Percentiles rank a stretch among this genome's conserved stretches.
Conservation (phyloP, 2,329 filamentous ascomycete genomes). For the Beauveria brongniartii region DNA sequence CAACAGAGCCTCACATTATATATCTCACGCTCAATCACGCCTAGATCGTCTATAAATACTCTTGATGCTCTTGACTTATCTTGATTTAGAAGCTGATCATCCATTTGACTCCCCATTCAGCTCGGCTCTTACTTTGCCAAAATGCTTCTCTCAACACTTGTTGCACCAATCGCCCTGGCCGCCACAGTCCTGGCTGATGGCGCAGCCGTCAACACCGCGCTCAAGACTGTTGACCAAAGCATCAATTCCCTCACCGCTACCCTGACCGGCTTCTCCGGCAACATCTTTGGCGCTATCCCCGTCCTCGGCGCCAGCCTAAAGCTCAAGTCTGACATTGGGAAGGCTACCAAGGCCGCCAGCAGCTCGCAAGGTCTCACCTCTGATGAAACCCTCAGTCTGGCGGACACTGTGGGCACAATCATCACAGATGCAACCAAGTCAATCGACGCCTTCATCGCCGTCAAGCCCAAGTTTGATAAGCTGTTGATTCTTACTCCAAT, state of each 20-base stretch:
- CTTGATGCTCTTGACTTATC: background rate
- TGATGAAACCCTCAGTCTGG: background rate
- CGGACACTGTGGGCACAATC: background rate
- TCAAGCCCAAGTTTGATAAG: constrained; percentile 10
- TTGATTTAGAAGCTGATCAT: background rate
- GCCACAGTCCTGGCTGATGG: constrained; percentile 7
- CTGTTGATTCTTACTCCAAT: constrained; percentile 3
- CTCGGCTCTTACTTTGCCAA: background rate
- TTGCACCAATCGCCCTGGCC: background rate
- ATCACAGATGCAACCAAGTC: background rate
- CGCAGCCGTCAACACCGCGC: background rate
- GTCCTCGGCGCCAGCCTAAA: background rate
- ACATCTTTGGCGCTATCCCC: constrained; percentile 6
- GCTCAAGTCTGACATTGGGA: background rate
- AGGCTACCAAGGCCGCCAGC: background rate
- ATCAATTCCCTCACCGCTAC: background rate
- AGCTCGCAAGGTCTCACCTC: background rate
- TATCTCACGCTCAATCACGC: background rate
- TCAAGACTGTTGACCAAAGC: background rate
- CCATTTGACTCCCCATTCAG: background rate
- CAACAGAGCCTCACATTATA: background rate
- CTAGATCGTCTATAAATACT: background rate
- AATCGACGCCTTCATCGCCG: constrained; percentile 6
- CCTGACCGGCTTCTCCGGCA: background rate
- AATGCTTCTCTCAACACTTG: background rate